phyloP scores from a whole-genome alignment of 345 rosid species.

The Hibiscus syriacus region DNA sequence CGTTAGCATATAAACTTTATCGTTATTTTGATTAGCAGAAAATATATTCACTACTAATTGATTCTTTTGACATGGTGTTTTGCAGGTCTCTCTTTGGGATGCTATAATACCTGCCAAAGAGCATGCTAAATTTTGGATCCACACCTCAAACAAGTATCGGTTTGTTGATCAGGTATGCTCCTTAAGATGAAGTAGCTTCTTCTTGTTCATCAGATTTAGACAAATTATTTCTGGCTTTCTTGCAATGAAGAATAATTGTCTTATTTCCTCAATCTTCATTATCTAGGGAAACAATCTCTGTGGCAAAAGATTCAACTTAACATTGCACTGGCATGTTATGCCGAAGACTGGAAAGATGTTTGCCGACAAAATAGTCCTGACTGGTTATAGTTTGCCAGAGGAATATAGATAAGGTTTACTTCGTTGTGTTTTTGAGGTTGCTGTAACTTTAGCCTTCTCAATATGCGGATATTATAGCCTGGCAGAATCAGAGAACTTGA shows the following conservation, averaged over 20 bases:
- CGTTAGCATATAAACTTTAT: no score
- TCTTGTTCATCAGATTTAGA: background rate
- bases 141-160: no score
- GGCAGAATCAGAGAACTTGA: no score
- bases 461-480: constrained; percentile 40
- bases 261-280: background rate
- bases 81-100: constrained; percentile 49
- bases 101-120: no score
- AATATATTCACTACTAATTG: background rate
- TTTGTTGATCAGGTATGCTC: no score
- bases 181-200: no score
- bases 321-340: constrained; percentile 95
- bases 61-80: background rate
- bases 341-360: constrained; percentile 97
- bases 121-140: no score
- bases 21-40: background rate
- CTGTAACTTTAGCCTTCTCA: constrained; percentile 23
- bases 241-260: background rate
- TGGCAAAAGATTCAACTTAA: constrained; percentile 74
- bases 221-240: background rate
- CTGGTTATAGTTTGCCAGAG: no score
- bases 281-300: constrained; percentile 77
- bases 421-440: constrained; percentile 1
- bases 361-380: no score
- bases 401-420: constrained; percentile 40